Percentiles rank a stretch among this genome's conserved stretches.
Conservation (phyloP, 331 rosid species). For the Erythrophleum ivorense region DNA sequence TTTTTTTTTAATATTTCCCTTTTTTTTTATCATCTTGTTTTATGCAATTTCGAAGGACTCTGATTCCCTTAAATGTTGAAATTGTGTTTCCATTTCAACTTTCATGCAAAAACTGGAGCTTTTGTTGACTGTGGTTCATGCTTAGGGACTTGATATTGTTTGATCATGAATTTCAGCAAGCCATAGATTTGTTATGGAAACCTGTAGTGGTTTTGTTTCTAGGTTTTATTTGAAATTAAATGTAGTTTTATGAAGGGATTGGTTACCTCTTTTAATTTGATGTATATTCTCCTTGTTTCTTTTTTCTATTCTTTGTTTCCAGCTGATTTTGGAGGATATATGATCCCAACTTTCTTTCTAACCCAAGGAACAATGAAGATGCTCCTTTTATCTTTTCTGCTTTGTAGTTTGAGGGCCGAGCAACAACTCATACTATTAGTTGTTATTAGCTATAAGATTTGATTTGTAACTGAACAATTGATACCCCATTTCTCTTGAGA, state of each 20-base stretch:
- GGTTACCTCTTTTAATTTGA: not conserved
- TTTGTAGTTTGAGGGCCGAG: not conserved
- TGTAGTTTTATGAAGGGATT: not conserved
- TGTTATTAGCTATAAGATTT: not conserved
- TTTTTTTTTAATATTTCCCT: too few relatives aligned
- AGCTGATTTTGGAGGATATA: not conserved
- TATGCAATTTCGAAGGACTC: not conserved
- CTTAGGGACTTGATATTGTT: constrained; percentile 9
- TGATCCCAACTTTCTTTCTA: not conserved
- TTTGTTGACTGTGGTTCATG: constrained; percentile 28
- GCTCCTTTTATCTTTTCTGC: not conserved
- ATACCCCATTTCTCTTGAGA: not conserved
- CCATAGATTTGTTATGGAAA: constrained; percentile 28
- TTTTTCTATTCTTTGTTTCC: not conserved
- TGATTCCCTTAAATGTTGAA: not conserved
- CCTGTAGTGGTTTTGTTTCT: constrained; percentile 23
- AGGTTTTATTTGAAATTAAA: constrained; percentile 28
- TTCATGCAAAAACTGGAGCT: constrained; percentile 1
- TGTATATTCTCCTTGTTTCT: constrained; percentile 6
- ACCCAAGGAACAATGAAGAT: not conserved
- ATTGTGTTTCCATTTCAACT: constrained; percentile 23
- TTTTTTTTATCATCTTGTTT: not conserved
- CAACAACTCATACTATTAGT: not conserved
- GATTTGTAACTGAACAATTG: too few relatives aligned
- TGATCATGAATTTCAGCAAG: constrained; percentile 12